Evolutionary conservation across 148 eudicot genomes (phyloP), one percentile per base, ranked within the genome.

Genomic region (Amaranthus hypochondriacus): DNA sequence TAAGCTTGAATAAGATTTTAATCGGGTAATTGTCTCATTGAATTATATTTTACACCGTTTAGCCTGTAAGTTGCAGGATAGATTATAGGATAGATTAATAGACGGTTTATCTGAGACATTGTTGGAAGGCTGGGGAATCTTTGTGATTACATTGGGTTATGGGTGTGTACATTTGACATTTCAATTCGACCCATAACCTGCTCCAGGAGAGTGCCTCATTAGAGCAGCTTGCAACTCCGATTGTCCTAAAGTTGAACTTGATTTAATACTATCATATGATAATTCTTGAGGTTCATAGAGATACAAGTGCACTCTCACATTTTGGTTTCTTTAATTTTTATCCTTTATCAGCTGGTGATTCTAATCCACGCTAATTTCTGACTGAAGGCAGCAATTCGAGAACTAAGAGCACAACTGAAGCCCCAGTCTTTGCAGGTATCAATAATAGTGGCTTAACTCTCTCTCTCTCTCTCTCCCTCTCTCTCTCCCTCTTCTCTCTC

Each of bases 351-450:
- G 44, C 53, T 70, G 67, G 28, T 65, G 46, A 66, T 71, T 46
- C 12, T n/a, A 4, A 56, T 61, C 14, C 9, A 18, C 72, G n/a
- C 58, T 56, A 50, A n/a, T 58, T 73, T 39, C 61, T 54, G 43
- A 43, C 73, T 70, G 61, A 82, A 96, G 99, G 89, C 94, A 77
- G 97, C 97, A 68, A 89, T 95, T 73, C 87, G 99, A 62, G 99
- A 95, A 74, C 77, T 92, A 78, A 89, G 97, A 82, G 82, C 85
- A 54, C 99, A 95, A 85, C 89, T 92, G 50, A 95, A 88, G 84
- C 99, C 99, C 15, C 90, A 92, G 68, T 92, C 99, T 63, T 83
- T 92, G 94, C 99, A 96, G 99, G 99, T 96, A 84, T 55, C 48
- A 52, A 21, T 60, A 4, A 43, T 46, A 63, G 56, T 28, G 44